Conservation (phyloP, 495 filamentous ascomycete species). For the Penicilliopsis zonata region DNA sequence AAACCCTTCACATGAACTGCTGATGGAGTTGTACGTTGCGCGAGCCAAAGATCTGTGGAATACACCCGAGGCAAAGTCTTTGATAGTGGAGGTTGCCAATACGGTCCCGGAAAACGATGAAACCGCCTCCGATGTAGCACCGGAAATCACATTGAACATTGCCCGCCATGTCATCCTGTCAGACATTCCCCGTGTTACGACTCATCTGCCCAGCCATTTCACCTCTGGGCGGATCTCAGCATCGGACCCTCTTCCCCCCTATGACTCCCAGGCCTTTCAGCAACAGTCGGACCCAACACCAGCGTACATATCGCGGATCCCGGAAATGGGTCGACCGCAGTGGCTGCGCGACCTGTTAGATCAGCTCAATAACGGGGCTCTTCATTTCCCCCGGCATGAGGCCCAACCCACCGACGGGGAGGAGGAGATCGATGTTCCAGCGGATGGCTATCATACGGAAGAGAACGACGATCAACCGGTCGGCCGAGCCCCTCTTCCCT, state of each 20-base stretch:
- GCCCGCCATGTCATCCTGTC: conserved; percentile 72
- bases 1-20: conserved; percentile 54
- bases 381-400: conserved; percentile 14
- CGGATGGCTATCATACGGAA: conserved; percentile 3
- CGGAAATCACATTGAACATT: conserved; percentile 47
- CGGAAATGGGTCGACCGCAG: conserved; percentile 21
- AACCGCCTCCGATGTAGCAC: conserved; percentile 26
- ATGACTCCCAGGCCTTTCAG: conserved; percentile 29
- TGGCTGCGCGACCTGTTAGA: conserved; percentile 32
- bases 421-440: conserved; percentile 7
- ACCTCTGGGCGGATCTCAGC: conserved; percentile 29
- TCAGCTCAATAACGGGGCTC: conserved; percentile 21
- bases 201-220: conserved; percentile 29
- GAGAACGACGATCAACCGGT: conserved; percentile 5
- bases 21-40: conserved; percentile 67
- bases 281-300: conserved; percentile 27
- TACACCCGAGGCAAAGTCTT: conserved; percentile 53
- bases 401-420: conserved; percentile 2
- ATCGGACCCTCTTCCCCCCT: conserved; percentile 33
- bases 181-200: conserved; percentile 45
- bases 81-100: conserved; percentile 63
- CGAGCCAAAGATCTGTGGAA: conserved; percentile 86
- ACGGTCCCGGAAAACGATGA: conserved; percentile 29
- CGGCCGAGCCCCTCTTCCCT: conserved; percentile 7
- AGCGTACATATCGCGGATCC: conserved; percentile 20